These are phyloP conservation scores for Volvariella volvacea DNA, from an alignment of 1,284 basidiomycete genomes.

Conservation along the genomic window DNA sequence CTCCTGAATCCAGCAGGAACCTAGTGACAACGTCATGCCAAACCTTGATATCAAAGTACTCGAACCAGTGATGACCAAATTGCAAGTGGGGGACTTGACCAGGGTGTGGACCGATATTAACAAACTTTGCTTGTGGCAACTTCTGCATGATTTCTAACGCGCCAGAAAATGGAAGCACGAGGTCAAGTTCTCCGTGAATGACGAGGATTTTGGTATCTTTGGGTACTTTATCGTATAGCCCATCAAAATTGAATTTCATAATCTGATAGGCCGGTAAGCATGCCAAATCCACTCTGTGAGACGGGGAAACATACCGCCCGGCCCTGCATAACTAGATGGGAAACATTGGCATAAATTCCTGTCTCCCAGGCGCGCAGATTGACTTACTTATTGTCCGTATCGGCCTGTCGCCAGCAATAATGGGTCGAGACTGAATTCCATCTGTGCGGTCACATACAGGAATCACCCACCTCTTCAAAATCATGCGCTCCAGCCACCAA, in stretches of 20 bases:
- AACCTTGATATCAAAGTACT: constrained; percentile 35
- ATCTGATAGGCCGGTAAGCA: constrained; percentile 15
- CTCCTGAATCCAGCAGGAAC: constrained; percentile 15
- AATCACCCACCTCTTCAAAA: constrained; percentile 21
- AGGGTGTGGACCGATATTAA: constrained; percentile 24
- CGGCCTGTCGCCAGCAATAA: constrained; percentile 15
- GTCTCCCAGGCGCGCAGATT: too few relatives aligned
- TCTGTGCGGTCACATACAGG: neutral
- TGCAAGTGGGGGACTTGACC: constrained; percentile 31
- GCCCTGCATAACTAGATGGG: constrained; percentile 25
- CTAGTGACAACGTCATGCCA: constrained; percentile 34
- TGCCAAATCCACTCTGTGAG: neutral
- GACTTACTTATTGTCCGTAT: constrained; percentile 21
- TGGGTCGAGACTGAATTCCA: neutral
- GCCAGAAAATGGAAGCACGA: constrained; percentile 28
- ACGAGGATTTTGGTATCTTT: constrained; percentile 26
- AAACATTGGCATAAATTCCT: too few relatives aligned
- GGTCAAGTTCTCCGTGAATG: constrained; percentile 35
- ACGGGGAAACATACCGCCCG: constrained; percentile 19
- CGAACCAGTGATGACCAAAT: constrained; percentile 41
- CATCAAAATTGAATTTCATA: constrained; percentile 26
- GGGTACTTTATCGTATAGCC: constrained; percentile 24
- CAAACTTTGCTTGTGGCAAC: constrained; percentile 29
- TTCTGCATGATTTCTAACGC: constrained; percentile 25
- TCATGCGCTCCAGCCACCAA: constrained; percentile 20